These are phyloP conservation scores for Mycena vulgaris DNA, from an alignment of 768 basidiomycete species.

Conservation along the genomic window DNA sequence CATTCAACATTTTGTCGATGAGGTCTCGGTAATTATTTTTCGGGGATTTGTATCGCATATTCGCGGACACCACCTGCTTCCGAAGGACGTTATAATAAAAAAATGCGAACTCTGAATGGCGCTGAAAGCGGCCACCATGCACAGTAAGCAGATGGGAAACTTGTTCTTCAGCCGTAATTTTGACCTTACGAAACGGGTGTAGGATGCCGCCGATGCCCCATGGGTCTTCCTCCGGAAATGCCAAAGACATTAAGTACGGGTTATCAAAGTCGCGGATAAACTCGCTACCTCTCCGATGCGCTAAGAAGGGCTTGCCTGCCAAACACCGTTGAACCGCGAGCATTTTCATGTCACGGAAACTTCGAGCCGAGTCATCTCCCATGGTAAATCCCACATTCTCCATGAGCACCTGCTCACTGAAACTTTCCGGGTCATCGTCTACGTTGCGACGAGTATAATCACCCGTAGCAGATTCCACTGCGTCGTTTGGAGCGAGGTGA, in stretches of 20 bases:
- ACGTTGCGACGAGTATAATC: neutral
- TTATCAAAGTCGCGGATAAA: neutral
- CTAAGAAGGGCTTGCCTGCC: neutral
- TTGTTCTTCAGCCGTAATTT: neutral
- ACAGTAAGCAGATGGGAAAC: neutral
- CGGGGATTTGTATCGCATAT: neutral
- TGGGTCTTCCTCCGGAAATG: slow-evolving; percentile 3
- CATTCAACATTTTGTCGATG: neutral
- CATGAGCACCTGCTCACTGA: slow-evolving; percentile 31
- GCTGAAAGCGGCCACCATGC: neutral
- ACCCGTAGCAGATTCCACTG: neutral
- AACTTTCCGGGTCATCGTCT: neutral
- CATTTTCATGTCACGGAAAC: slow-evolving; percentile 22
- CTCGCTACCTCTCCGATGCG: neutral
- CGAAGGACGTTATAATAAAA: slow-evolving; percentile 38
- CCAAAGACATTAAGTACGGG: slow-evolving; percentile 6
- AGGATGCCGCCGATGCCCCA: slow-evolving; percentile 4
- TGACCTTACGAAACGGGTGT: neutral
- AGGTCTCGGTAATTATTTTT: neutral
- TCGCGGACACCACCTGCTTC: slow-evolving; percentile 25
- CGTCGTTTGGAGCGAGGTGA: neutral
- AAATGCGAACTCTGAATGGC: slow-evolving; percentile 33
- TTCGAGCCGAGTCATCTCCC: slow-evolving; percentile 30
- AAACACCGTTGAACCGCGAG: neutral
- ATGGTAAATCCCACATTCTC: slow-evolving; percentile 39